Evolutionary conservation across 2,329 filamentous ascomycete species (phyloP).

Genomic region (Exophiala viscosa): DNA sequence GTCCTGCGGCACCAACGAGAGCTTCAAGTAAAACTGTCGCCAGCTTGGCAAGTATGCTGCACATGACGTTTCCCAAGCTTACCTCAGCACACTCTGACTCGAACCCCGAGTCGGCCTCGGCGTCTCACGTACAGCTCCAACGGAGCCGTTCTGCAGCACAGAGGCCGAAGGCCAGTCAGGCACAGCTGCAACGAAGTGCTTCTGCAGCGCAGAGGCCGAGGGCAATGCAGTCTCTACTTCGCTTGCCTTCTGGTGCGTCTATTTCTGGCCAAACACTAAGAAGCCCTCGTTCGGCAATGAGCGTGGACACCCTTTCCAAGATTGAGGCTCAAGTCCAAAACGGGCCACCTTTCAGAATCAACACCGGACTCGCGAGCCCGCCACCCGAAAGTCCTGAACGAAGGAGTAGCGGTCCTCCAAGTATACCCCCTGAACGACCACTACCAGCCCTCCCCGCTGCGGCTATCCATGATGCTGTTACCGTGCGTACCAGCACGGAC

Average conservation of each 20-base stretch:
- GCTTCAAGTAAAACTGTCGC: slow-evolving; percentile 9
- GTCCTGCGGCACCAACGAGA: slow-evolving; percentile 3
- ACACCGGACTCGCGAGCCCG: background rate
- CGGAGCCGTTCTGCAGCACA: background rate
- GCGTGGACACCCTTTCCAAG: slow-evolving; percentile 18
- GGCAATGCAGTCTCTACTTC: background rate
- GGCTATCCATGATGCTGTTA: background rate
- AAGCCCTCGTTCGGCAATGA: slow-evolving; percentile 12
- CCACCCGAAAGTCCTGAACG: background rate
- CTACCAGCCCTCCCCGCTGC: slow-evolving; percentile 20
- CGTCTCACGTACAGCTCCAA: background rate
- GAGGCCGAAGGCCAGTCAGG: background rate
- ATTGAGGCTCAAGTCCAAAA: slow-evolving; percentile 22
- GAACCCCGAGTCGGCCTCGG: background rate
- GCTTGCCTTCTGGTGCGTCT: slow-evolving; percentile 9
- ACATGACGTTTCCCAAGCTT: background rate
- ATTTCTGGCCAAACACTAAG: background rate
- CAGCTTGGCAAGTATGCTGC: slow-evolving; percentile 5
- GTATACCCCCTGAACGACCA: slow-evolving; percentile 20
- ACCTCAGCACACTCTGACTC: background rate
- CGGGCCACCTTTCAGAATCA: background rate
- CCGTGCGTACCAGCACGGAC: background rate
- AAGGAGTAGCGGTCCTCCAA: slow-evolving; percentile 13
- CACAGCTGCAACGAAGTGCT: background rate
- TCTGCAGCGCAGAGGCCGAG: background rate